These are phyloP conservation scores for Petunia secreta DNA, from an alignment of 257 asterid genomes.

Conservation along the genomic window DNA sequence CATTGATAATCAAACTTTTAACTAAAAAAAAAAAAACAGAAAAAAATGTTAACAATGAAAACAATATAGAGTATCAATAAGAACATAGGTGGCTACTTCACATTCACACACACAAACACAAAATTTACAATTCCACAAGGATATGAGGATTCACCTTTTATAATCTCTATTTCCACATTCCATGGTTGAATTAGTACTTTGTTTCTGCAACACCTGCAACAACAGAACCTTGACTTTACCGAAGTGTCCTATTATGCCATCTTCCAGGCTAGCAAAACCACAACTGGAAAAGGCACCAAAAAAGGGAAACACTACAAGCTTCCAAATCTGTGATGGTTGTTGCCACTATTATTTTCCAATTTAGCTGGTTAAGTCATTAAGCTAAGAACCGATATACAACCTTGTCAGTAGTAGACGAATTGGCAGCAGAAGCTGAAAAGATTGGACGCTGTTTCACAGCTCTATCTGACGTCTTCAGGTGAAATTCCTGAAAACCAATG, in stretches of 20 bases:
- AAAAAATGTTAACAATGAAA: not conserved
- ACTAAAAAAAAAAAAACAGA: not conserved
- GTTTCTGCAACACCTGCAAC: constrained; percentile 54
- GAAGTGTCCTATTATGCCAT: not conserved
- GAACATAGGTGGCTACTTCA: not conserved
- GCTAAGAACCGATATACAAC: constrained; percentile 30
- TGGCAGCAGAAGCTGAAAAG: constrained; percentile 41
- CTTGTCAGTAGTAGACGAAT: constrained; percentile 41
- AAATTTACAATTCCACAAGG: not conserved
- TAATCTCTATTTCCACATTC: constrained; percentile 58
- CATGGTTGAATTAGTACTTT: constrained; percentile 34
- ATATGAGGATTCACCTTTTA: constrained; percentile 55
- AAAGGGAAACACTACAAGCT: not conserved
- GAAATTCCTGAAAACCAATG: constrained; percentile 73
- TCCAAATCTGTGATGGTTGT: not conserved
- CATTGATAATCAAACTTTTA: not conserved
- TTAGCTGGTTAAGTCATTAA: not conserved
- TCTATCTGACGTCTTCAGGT: constrained; percentile 85
- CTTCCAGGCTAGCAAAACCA: not conserved
- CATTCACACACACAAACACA: not conserved
- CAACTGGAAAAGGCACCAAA: constrained; percentile 18
- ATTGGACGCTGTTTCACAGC: constrained; percentile 67
- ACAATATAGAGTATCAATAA: not conserved
- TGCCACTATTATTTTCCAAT: constrained; percentile 2
- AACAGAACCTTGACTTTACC: constrained; percentile 25